Evolutionary conservation across 768 basidiomycete species (phyloP).

Genomic region (Collybiopsis confluens): DNA sequence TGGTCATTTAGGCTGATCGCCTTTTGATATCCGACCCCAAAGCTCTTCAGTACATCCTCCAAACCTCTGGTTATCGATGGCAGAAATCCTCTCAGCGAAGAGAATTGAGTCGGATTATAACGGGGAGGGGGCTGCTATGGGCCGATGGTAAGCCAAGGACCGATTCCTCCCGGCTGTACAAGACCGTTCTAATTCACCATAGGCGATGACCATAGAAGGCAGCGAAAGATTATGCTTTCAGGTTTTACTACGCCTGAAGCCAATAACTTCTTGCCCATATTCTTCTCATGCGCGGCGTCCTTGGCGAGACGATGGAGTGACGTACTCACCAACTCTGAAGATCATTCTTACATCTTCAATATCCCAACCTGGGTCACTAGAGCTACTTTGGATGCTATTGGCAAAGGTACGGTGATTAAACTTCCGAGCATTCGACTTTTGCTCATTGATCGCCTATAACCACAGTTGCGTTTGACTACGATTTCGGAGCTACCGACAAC

Average conservation of each 20-base stretch:
- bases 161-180: not conserved
- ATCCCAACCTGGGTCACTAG: slow-evolving; percentile 24
- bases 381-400: slow-evolving; percentile 34
- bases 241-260: slow-evolving; percentile 25
- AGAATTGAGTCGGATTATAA: slow-evolving; percentile 15
- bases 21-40: slow-evolving; percentile 28
- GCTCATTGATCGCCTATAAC: slow-evolving; percentile 18
- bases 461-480: slow-evolving; percentile 38
- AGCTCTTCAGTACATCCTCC: slow-evolving; percentile 26
- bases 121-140: slow-evolving; percentile 23
- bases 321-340: slow-evolving; percentile 12
- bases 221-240: slow-evolving; percentile 31
- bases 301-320: slow-evolving; percentile 26
- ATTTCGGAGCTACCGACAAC: slow-evolving; percentile 36
- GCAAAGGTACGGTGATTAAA: slow-evolving; percentile 22
- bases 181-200: not conserved
- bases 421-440: slow-evolving; percentile 19
- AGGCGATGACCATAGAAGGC: slow-evolving; percentile 23
- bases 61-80: slow-evolving; percentile 27
- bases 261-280: slow-evolving; percentile 24
- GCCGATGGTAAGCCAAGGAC: slow-evolving; percentile 22
- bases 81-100: slow-evolving; percentile 19
- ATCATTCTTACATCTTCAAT: slow-evolving; percentile 19
- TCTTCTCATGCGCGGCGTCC: slow-evolving; percentile 20
- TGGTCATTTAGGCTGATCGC: slow-evolving; percentile 19